Base-by-base conservation (phyloP, 2,329 filamentous ascomycete genomes). In the Ascochyta lentis region DNA sequence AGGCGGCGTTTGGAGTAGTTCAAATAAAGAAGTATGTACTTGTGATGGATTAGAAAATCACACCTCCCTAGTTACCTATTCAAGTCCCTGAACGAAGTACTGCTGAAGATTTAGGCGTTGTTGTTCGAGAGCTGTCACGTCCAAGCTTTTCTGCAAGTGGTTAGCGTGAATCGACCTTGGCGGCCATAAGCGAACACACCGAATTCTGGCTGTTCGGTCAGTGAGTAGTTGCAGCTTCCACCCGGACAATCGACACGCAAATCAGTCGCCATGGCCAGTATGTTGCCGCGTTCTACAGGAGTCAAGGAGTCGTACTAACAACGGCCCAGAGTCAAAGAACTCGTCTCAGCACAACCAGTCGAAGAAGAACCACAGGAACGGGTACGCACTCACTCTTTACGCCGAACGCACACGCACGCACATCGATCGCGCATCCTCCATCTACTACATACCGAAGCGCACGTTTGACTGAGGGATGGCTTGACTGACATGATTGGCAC, bases 321-420 rank as follows among this genome's bases (percentile, higher is more conserved):
- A 27, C 37, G 38, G 49, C 58, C 56, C 79, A 97, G 93, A 98
- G 88, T 98, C 95, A 77, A 98, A 98, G 92, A 98, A 98, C 89
- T 96, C 92, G 84, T 97, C 94, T 77, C 94, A 98, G 87, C 92
- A 97, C 86, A 97, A 97, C 85, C 90, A 95, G 89, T 88, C 87
- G 81, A 90, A 90, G 86, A 99, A 99, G 91, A 93, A 92, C 84
- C 95, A 99, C 89, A 89, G 90, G 80, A 99, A 99, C 87, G 95
- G 95, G 94, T 97, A 89, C 76, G 89, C 84, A 61, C 50, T 54
- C 49, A 60, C 58, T 58, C 46, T 31, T 23, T 24, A 16, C 43
- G 42, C 29, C 53, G 56, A 54, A 52, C 59, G 55, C 59, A 51
- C 64, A 48, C 55, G 39, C 56, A 44, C 16, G 34, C 41, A 23